Conservation (phyloP, 176 grass and related monocot genomes). For the Bolboschoenus planiculmis region DNA sequence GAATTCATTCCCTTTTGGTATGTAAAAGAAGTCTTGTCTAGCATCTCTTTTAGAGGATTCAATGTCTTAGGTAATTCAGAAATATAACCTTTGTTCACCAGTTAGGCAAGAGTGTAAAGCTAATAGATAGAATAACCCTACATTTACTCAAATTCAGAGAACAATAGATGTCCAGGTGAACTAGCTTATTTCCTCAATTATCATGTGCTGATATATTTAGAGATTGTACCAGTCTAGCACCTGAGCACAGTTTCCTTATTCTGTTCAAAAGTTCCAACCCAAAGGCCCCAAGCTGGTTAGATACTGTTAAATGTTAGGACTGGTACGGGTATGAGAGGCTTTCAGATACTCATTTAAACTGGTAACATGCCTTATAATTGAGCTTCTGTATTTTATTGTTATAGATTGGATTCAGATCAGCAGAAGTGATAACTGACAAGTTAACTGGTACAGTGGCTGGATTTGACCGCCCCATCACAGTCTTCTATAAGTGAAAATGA, state of each 20-base stretch:
- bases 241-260: neutral
- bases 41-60: neutral
- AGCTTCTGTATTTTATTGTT: neutral
- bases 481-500: conserved; percentile 59
- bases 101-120: neutral
- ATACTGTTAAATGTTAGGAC: neutral
- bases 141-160: neutral
- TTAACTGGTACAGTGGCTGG: conserved; percentile 50
- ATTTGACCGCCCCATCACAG: conserved; percentile 74
- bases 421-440: conserved; percentile 54
- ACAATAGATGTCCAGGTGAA: neutral
- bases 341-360: neutral
- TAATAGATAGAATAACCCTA: neutral
- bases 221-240: neutral
- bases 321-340: neutral
- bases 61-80: neutral
- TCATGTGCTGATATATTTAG: neutral
- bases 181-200: neutral
- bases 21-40: neutral
- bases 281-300: neutral
- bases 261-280: neutral
- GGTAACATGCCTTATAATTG: neutral
- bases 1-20: neutral
- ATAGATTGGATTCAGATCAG: conserved; percentile 88
- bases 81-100: neutral